These are phyloP conservation scores for Barbatosphaeria neglecta DNA, from an alignment of 495 filamentous ascomycete species.

Conservation along the genomic window DNA sequence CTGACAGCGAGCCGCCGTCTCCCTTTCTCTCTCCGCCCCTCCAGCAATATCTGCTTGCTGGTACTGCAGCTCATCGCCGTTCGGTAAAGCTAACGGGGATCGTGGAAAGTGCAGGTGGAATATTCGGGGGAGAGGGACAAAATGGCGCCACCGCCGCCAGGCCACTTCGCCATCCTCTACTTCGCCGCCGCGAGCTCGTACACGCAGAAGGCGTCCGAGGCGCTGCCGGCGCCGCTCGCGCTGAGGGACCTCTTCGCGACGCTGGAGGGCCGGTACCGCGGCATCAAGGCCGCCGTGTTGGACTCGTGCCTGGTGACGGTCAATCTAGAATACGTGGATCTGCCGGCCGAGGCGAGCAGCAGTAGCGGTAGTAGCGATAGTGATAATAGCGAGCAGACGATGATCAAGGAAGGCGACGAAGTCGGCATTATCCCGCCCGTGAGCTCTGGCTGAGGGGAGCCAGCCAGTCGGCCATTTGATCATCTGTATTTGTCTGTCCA, in stretches of 20 bases:
- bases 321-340: slow-evolving; percentile 80
- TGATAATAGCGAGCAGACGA: slow-evolving; percentile 21
- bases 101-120: background rate
- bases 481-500: too few relatives aligned
- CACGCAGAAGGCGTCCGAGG: slow-evolving; percentile 60
- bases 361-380: too few relatives aligned
- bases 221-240: slow-evolving; percentile 59
- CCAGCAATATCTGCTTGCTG: too few relatives aligned
- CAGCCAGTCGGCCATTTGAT: too few relatives aligned
- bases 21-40: background rate
- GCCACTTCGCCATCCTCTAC: slow-evolving; percentile 73
- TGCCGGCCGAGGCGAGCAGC: slow-evolving; percentile 32
- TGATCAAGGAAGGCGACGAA: slow-evolving; percentile 73
- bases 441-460: slow-evolving; percentile 63
- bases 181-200: slow-evolving; percentile 71
- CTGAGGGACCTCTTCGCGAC: slow-evolving; percentile 51
- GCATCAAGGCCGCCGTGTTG: slow-evolving; percentile 65
- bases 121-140: too few relatives aligned
- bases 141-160: slow-evolving; percentile 28
- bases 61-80: too few relatives aligned
- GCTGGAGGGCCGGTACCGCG: slow-evolving; percentile 70
- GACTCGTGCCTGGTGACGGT: slow-evolving; percentile 71
- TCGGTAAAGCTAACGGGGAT: slow-evolving; percentile 8
- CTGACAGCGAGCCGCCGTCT: slow-evolving; percentile 28
- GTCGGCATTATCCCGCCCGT: slow-evolving; percentile 96